Base-by-base conservation (phyloP, 2,329 filamentous ascomycete genomes). In the Trichoderma oligosporum region DNA sequence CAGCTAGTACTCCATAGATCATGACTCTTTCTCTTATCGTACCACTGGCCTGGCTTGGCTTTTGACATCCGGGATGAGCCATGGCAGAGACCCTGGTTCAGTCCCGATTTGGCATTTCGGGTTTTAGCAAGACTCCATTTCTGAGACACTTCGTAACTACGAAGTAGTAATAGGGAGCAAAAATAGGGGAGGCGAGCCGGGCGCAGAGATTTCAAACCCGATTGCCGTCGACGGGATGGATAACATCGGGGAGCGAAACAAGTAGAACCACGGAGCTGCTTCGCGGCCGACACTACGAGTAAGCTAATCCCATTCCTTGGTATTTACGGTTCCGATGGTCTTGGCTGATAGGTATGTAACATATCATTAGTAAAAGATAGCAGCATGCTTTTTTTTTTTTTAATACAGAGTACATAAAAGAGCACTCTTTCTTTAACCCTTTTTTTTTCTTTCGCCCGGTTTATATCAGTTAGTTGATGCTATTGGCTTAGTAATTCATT, bases 151-250 rank as follows among this genome's bases (percentile, higher is more conserved):
- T 16, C 16, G 24, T 33, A 38, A 16, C 24, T 33, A 31, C 27
- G 27, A n/a, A n/a, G n/a, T 39, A 24, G 33, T 35, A 6, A 14
- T 11, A 29, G 8, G 1, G 39, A 35, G 20, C 2, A 11, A 20
- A 51, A 25, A 52, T 42, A 42, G 48, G 36, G 20, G 48, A 52
- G 36, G n/a, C 44, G n/a, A 18, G 16, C 14, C 20, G 36, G 27
- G 36, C 36, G 48, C 48, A 52, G 48, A 52, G 36, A 52, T 52
- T 52, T 52, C 48, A 41, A 33, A 24, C 36, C 36, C 48, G 48
- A 25, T 8, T 16, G n/a, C 48, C 48, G 38, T 52, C n/a, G 25
- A 20, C 6, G 24, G 47, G n/a, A 6, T 51, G 46, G 33, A 14
- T 49, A 29, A 39, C 27, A 31, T 42, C 48, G 48, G 48, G 35